Evolutionary conservation across 306 rosid species (phyloP), one percentile per base, ranked within the genome.

Genomic region (Cucurbita ficifolia): DNA sequence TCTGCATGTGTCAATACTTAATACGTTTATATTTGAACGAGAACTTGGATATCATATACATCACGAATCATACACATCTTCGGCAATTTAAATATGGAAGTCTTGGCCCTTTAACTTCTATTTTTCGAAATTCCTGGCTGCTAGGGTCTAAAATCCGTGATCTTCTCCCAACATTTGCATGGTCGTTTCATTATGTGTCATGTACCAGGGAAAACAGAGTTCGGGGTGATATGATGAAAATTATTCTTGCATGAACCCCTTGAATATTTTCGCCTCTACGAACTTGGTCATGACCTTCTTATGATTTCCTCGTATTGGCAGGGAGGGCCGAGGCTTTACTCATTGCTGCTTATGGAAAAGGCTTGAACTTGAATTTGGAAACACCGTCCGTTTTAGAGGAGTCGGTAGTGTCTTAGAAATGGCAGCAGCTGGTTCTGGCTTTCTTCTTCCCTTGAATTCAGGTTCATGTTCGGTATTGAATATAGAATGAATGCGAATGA

Each of bases 281-380:
- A 19, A 35, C 10, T 38, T 29, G 51, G 39, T 53, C 67, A 13
- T 36, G 48, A 17, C 72, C 57, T 60, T 24, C 21, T 65, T 55
- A 38, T 74, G 51, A 18, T 40, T 51, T 76, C 64, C 51, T 62
- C 38, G 58, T 79, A 9, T 80, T 82, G 65, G 78, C 71, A 92
- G 97, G 98, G 76, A 90, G 98, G 85, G 98, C 98, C 55, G 98
- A 92, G 75, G 98, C 98, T 70, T 77, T 92, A 69, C 90, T 92
- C 74, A 92, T 92, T 82, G 98, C 98, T 78, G 96, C 98, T 42
- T 92, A 90, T 82, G 98, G 98, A 18, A 87, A 85, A 61, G 81
- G 82, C 70, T 67, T 80, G 63, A 81, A 60, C 73, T 64, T 84
- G 72, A 75, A 83, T 72, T 58, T 14, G 22, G 42, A 22, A 22